Base-by-base conservation (phyloP, 441 rosid species). In the Brassica hybrid region DNA sequence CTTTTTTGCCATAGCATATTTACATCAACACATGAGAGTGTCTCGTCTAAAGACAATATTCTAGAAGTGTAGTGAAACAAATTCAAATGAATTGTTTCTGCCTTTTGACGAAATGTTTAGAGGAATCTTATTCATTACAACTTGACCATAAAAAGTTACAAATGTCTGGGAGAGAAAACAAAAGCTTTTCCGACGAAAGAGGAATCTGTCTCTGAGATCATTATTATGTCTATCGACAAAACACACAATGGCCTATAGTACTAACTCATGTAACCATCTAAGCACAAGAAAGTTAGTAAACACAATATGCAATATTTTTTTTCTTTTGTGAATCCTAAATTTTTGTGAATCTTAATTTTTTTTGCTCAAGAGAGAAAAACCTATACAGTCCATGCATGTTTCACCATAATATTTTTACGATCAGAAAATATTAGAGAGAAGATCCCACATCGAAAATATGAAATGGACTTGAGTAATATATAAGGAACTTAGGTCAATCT, bases 151-250 rank as follows among this genome's bases (percentile, higher is more conserved):
- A 73, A 65, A 73, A 56, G 48, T 62, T 60, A 62, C 60, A 72
- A 36, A 61, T 67, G 34, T 72, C 34, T 72, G 77, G 77, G 74
- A 73, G 70, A 69, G 43, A 9, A 32, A 48, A 16, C 11, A 54
- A 50, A 30, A n/a, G 71, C 32, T 79, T 74, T 74, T 63, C 82
- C 75, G 75, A 74, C 45, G 71, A 74, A 79, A 79, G 78, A 62
- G 78, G 79, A 79, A 63, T 74, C 0, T 69, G 82, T 69, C 58
- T 69, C 34, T 74, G 75, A 30, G 74, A 64, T 64, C 75, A 79
- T 74, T 19, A 79, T 74, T 79, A 69, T 69, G 71, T 74, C 71
- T 63, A 32, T 1, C 17, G 78, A 73, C 65, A 54, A 67, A 54
- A 25, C 30, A 66, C 64, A 67, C 45, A 34, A 16, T 54, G 59